These are phyloP conservation scores for Fragaria vesca DNA, from an alignment of 306 rosid species.

Conservation along the genomic window DNA sequence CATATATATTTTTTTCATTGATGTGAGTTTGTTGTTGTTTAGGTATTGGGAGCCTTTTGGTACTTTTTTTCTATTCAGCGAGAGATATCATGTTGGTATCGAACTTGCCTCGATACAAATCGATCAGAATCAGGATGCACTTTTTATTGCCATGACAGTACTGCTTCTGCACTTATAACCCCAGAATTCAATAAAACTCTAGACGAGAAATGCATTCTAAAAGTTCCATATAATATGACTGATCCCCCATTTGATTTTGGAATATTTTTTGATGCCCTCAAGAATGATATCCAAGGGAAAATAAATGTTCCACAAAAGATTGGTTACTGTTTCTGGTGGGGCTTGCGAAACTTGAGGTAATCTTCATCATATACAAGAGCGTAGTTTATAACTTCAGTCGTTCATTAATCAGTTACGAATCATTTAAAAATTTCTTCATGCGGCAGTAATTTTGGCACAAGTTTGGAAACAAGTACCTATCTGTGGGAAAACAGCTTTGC, in stretches of 20 bases:
- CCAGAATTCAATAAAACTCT: neutral
- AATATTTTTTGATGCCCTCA: neutral
- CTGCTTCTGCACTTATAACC: too few species aligned
- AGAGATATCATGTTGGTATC: conserved; percentile 18
- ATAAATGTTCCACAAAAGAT: neutral
- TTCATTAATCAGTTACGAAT: too few species aligned
- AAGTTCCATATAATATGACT: neutral
- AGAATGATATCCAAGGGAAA: neutral
- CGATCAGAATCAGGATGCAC: neutral
- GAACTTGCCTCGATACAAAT: neutral
- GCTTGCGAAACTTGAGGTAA: conserved; percentile 5
- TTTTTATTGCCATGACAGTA: neutral
- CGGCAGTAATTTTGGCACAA: conserved; percentile 18
- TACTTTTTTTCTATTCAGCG: conserved; percentile 26
- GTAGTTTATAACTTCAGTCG: too few species aligned
- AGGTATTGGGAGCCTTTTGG: conserved; percentile 30
- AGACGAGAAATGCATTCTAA: neutral
- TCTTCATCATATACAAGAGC: neutral
- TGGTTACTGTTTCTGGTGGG: neutral
- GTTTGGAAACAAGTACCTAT: neutral
- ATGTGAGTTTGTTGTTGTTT: neutral
- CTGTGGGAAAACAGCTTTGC: conserved; percentile 8
- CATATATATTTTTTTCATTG: too few species aligned
- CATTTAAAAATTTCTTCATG: neutral
- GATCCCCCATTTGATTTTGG: conserved; percentile 4